Conservation (phyloP, 129 eudicot species). For the Heracleum sosnowskyi region DNA sequence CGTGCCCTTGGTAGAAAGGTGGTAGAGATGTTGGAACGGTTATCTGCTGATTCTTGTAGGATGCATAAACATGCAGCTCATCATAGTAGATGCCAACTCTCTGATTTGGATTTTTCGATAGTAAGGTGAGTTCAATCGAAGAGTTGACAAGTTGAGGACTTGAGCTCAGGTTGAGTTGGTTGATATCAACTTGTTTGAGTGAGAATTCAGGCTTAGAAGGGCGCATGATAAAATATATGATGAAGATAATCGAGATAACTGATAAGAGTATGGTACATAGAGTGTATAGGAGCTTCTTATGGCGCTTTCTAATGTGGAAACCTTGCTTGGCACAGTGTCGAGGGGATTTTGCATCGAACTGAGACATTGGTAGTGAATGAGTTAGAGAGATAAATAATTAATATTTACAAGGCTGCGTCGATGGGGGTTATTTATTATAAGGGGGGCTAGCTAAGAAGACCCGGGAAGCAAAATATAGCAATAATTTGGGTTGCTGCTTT, state of each 20-base stretch:
- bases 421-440: background rate
- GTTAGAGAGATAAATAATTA: constrained; percentile 9
- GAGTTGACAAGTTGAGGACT: constrained; percentile 64
- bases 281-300: constrained; percentile 54
- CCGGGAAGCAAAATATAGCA: constrained; percentile 6
- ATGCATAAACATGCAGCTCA: constrained; percentile 47
- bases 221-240: constrained; percentile 64
- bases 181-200: constrained; percentile 57
- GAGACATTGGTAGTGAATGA: constrained; percentile 53
- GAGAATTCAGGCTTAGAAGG: constrained; percentile 76
- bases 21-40: constrained; percentile 53
- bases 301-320: constrained; percentile 25
- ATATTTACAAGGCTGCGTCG: background rate
- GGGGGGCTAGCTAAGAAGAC: background rate
- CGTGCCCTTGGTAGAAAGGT: constrained; percentile 62
- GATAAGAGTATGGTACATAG: constrained; percentile 60
- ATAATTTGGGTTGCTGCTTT: constrained; percentile 25
- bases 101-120: constrained; percentile 57
- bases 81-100: constrained; percentile 79
- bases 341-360: constrained; percentile 65
- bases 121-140: constrained; percentile 58
- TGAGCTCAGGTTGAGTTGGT: constrained; percentile 65
- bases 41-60: constrained; percentile 72
- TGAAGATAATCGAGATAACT: constrained; percentile 52
- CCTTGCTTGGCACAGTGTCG: constrained; percentile 76